phyloP scores from a whole-genome alignment of 192 early-diverging fungal species.

The Umbelopsis sp. region DNA sequence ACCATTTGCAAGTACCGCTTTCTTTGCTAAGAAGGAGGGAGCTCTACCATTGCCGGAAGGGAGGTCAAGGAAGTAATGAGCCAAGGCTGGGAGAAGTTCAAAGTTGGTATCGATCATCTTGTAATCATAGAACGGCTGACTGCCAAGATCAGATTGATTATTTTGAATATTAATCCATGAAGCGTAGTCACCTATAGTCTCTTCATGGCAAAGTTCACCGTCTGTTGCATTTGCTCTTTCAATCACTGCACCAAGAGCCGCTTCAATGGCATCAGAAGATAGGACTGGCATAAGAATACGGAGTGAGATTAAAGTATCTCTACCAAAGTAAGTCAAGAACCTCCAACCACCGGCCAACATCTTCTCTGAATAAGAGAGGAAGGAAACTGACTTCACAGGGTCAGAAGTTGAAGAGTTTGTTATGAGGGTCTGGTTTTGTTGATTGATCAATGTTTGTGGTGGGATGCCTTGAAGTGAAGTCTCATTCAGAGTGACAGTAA shows the following conservation, averaged over 20 bases:
- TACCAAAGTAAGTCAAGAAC: conserved; percentile 16
- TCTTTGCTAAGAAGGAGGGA: background rate
- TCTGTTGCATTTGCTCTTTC: conserved; percentile 3
- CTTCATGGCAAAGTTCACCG: conserved; percentile 12
- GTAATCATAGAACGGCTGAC: conserved; percentile 3
- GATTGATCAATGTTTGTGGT: background rate
- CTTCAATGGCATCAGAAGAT: background rate
- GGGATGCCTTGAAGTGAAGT: conserved; percentile 1
- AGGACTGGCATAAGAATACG: background rate
- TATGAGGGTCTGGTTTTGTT: background rate
- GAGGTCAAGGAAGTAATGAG: conserved; percentile 3
- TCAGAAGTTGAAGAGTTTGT: conserved; percentile 2
- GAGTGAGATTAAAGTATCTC: conserved; percentile 8
- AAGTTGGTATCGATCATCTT: conserved; percentile 15
- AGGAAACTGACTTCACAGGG: background rate
- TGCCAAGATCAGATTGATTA: background rate
- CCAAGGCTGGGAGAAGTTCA: conserved; percentile 10
- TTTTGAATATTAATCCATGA: conserved; percentile 16
- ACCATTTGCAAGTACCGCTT: background rate
- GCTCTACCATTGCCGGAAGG: background rate
- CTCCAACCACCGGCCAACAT: conserved; percentile 15
- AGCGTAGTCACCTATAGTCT: conserved; percentile 17
- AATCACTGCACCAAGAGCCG: background rate
- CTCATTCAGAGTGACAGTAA: conserved; percentile 13
- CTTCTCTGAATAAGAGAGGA: conserved; percentile 6